Base-by-base conservation (phyloP, 345 rosid genomes). In the Salix dunnii region DNA sequence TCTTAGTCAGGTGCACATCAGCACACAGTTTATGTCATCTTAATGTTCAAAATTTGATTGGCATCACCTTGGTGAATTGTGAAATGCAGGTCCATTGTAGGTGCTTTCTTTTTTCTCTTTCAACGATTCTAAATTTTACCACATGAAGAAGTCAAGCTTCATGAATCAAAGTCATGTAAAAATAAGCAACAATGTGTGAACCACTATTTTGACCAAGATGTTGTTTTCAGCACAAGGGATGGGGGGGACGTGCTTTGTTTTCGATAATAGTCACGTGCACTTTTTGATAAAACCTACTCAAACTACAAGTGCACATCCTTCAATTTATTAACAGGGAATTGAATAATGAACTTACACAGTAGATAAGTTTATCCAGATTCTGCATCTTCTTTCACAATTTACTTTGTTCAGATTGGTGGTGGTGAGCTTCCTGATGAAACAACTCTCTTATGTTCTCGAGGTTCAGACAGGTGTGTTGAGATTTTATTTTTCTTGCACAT, bases 341-440 rank as follows among this genome's bases (percentile, higher is more conserved):
- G 40, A 68, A 65, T 25, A 49, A 66, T 61, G 11, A 35, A 11
- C 25, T 53, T 62, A n/a, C 74, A 42, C 75, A 70, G 65, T 72
- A 27, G 46, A 62, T 46, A 51, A 12, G 5, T 33, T 75, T 40
- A 64, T 33, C 46, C 27, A 1, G 27, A 53, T 23, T 64, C 71
- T 65, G 23, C 42, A 72, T 31, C 72, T 74, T 74, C 60, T 81
- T 70, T 85, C 63, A 69, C 71, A 74, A 79, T 75, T 78, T 76
- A 30, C 35, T 78, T 80, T 86, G 76, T 80, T 79, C 87, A 96
- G 98, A 83, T 93, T 73, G 97, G 98, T 77, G 97, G 94, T 43
- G 98, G 99, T 68, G 91, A 93, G 78, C 78, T 82, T 78, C 97
- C 96, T 42, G 97, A 96, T 81, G 97, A 96, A 81, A 93, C 99